A percentile compares a stretch with the other conserved stretches of the same genome.
phyloP scores from a whole-genome alignment of 805 yeast genomes.

The Metschnikowia corniflorae region DNA sequence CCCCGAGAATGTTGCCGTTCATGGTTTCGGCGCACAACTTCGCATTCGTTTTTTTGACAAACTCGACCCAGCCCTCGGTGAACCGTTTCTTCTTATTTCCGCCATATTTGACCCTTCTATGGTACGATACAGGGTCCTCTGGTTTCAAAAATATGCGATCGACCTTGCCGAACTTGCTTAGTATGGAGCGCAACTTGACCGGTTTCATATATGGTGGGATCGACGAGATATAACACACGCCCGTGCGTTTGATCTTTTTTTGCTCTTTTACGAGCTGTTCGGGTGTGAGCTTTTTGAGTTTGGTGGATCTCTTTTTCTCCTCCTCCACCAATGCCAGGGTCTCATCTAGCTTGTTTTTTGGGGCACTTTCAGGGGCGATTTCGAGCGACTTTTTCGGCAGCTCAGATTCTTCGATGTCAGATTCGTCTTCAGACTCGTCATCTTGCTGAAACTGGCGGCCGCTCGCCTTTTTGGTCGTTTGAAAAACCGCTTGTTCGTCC shows the following conservation, averaged over 20 bases:
- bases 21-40: constrained; percentile 81
- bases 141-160: constrained; percentile 85
- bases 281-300: constrained; percentile 55
- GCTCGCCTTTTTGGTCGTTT: constrained; percentile 9
- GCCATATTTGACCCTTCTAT: constrained; percentile 72
- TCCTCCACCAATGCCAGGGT: constrained; percentile 15
- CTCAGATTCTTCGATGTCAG: constrained; percentile 3
- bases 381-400: background rate
- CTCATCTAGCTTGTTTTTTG: constrained; percentile 10
- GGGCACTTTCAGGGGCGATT: background rate
- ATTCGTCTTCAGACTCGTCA: constrained; percentile 4
- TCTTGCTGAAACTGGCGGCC: constrained; percentile 4
- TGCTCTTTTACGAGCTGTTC: constrained; percentile 53
- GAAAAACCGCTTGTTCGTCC: constrained; percentile 14
- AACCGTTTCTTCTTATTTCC: constrained; percentile 87
- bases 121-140: constrained; percentile 65
- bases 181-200: constrained; percentile 75
- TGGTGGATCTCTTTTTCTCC: constrained; percentile 21
- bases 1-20: constrained; percentile 88
- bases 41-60: constrained; percentile 76
- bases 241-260: constrained; percentile 63
- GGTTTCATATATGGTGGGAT: constrained; percentile 99
- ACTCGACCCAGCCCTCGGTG: constrained; percentile 98
- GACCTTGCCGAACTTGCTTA: constrained; percentile 80
- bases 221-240: constrained; percentile 87